Percentiles rank a stretch among this genome's conserved stretches.
Evolutionary conservation across 345 rosid species (phyloP).

Genomic region (Gossypium australe): DNA sequence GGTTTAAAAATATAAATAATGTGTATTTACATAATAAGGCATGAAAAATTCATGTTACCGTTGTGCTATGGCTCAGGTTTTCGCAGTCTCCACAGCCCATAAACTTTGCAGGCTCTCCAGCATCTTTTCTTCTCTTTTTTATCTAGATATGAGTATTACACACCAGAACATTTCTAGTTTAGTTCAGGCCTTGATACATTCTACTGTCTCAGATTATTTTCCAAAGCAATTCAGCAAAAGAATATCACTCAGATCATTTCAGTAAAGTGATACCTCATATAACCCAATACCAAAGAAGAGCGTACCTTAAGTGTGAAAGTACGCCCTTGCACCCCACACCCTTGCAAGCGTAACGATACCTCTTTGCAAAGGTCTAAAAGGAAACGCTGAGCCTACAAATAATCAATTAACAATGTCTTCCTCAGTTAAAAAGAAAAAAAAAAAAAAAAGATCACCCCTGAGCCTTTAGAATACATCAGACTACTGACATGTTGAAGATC

Average conservation of each 20-base stretch:
- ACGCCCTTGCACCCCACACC: conserved; percentile 77
- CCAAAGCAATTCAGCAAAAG: conserved; percentile 12
- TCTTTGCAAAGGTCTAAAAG: conserved; percentile 81
- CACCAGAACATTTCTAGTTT: conserved; percentile 10
- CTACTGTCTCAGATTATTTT: background rate
- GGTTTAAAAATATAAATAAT: background rate
- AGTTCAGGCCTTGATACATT: background rate
- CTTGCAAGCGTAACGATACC: conserved; percentile 79
- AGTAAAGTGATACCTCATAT: background rate
- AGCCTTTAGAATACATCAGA: conserved; percentile 19
- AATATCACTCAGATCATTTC: conserved; percentile 2
- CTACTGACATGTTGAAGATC: conserved; percentile 66
- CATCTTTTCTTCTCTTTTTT: conserved; percentile 74
- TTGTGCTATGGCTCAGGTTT: conserved; percentile 75
- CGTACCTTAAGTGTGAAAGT: conserved; percentile 82
- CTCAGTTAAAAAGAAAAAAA: conserved; percentile 1
- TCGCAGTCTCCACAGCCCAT: conserved; percentile 94
- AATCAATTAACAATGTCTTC: conserved; percentile 15
- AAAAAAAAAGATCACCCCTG: conserved; percentile 6
- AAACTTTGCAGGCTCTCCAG: conserved; percentile 77
- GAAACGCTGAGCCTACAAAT: conserved; percentile 58
- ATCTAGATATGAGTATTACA: conserved; percentile 39
- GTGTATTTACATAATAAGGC: background rate
- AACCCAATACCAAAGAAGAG: background rate
- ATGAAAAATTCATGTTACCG: conserved; percentile 38